Conservation (phyloP, 2,329 filamentous ascomycete genomes). For the Pseudogymnoascus sp. region DNA sequence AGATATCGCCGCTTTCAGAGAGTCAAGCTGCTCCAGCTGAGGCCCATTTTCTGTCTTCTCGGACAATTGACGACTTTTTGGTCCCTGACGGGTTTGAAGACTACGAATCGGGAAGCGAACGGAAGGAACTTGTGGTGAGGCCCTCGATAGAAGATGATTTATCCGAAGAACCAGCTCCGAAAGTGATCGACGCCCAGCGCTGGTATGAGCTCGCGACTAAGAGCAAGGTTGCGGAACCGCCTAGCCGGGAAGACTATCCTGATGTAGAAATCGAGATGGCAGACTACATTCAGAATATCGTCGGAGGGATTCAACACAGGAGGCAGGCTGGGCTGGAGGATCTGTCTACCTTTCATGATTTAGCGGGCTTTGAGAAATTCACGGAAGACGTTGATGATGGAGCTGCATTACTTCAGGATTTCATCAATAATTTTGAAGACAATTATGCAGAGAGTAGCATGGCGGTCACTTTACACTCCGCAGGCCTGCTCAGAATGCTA, state of each 20-base stretch:
- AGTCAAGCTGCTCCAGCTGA: neutral
- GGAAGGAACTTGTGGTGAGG: neutral
- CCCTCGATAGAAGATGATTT: neutral
- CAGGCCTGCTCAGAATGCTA: neutral
- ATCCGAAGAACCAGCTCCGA: neutral
- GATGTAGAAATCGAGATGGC: conserved; percentile 7
- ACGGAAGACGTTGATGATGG: conserved; percentile 22
- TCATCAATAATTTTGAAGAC: conserved; percentile 13
- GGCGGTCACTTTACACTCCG: neutral
- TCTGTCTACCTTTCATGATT: conserved; percentile 15
- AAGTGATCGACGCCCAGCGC: neutral
- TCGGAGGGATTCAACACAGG: neutral
- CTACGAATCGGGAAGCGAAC: neutral
- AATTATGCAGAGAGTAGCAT: neutral
- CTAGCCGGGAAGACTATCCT: neutral
- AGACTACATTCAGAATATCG: neutral
- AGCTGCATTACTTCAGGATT: conserved; percentile 15
- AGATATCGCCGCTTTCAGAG: neutral
- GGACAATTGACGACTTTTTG: conserved; percentile 20
- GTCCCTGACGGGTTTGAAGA: conserved; percentile 19
- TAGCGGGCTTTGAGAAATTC: conserved; percentile 15
- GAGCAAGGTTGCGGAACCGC: neutral
- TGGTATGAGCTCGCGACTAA: conserved; percentile 2
- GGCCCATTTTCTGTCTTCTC: neutral
- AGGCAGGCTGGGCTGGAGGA: neutral